Evolutionary conservation across 148 eudicot species (phyloP), one percentile per base, ranked within the genome.

Genomic region (Rhododendron kiyosumense): DNA sequence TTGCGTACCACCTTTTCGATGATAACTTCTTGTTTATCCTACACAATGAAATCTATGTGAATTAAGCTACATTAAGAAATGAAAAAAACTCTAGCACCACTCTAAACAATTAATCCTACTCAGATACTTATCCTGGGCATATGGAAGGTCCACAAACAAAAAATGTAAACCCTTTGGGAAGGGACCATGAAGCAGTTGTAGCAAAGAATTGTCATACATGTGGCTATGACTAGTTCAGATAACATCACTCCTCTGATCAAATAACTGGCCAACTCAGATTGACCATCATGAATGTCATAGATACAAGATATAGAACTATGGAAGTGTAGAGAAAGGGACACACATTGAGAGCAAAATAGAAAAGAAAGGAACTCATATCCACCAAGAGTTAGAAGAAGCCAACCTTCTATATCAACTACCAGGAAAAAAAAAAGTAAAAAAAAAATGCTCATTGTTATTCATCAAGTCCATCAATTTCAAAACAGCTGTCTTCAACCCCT

Each of bases 1-100:
- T 97, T 97, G 48, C 98, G 98, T 80, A 94, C 94, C 59, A 97
- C 91, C 94, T 97, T 97, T 91, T 95, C 98, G 63, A 97, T 95
- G 85, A 96, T 85, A 74, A 96, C 94, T 92, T 94, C 99, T 87
- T 91, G 93, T 91, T 69, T 96, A 79, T 94, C 99, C 99, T 96
- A 83, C 78, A 85, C 86, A 88, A 82, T 52, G 83, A 4, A 65
- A 69, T 54, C 51, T 28, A 85, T 6, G 82, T 7, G 75, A 84
- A 83, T n/a, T 75, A 65, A 12, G 5, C 28, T 28, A 28, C 85
- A 26, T 67, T 61, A 12, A 45, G 57, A 34, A 26, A 79, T 26
- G 6, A 78, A 75, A 28, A 24, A 54, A 63, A 17, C 12, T 32
- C 61, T 22, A 76, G 84, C 38, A 81, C 22, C 79, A 13, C 69